These are phyloP conservation scores for Aspergillus fructus DNA, from an alignment of 2,329 filamentous ascomycete species.

Conservation along the genomic window DNA sequence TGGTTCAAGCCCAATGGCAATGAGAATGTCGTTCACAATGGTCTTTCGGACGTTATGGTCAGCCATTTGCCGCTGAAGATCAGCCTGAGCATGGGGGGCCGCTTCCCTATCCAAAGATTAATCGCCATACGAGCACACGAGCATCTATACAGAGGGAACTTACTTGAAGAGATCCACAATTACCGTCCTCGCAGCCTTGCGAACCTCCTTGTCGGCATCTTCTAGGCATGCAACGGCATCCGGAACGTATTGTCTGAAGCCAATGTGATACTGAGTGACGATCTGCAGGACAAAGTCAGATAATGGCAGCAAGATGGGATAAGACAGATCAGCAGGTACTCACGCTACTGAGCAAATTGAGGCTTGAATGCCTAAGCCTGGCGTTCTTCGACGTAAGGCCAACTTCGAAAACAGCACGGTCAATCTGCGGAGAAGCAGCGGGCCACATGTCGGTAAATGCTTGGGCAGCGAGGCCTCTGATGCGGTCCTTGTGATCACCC, in stretches of 20 bases:
- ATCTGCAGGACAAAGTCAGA: conserved; percentile 53
- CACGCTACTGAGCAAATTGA: conserved; percentile 83
- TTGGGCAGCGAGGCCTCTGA: conserved; percentile 71
- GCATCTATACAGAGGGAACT: conserved; percentile 18
- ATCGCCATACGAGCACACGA: neutral
- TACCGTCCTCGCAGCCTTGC: conserved; percentile 77
- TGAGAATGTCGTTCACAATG: conserved; percentile 78
- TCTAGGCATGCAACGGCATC: conserved; percentile 82
- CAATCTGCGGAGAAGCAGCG: conserved; percentile 69
- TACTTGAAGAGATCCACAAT: conserved; percentile 86
- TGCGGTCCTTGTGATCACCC: conserved; percentile 84
- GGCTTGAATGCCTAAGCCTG: conserved; percentile 77
- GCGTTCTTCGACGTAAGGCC: conserved; percentile 79
- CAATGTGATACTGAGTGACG: conserved; percentile 78
- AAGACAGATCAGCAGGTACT: conserved; percentile 18
- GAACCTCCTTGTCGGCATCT: conserved; percentile 83
- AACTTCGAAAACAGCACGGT: conserved; percentile 73
- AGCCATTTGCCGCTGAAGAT: conserved; percentile 82
- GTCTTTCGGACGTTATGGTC: conserved; percentile 81
- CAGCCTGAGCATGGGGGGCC: conserved; percentile 78
- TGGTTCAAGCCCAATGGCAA: conserved; percentile 62
- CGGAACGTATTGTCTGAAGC: conserved; percentile 69
- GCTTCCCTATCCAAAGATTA: conserved; percentile 58
- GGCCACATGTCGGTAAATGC: conserved; percentile 75
- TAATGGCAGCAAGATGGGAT: neutral